phyloP scores from a whole-genome alignment of 768 basidiomycete genomes.

The Boletales sp. region DNA sequence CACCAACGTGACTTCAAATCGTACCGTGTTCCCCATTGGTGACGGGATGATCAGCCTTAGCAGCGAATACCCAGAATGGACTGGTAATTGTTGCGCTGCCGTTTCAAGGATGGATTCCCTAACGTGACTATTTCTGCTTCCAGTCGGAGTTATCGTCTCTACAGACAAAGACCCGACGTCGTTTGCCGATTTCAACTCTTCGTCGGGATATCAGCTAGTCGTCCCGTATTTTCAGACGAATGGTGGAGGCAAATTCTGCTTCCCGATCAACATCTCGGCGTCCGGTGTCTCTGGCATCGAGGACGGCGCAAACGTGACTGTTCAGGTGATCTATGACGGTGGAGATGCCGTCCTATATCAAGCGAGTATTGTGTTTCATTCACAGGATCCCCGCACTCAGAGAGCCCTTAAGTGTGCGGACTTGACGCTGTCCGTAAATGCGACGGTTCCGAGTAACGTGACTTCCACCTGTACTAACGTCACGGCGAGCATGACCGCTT shows the following conservation, averaged over 20 bases:
- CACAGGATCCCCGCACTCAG: background rate
- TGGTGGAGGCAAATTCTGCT: conserved; percentile 63
- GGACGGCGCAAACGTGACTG: conserved; percentile 69
- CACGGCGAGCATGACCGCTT: conserved; percentile 14
- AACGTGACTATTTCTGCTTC: conserved; percentile 35
- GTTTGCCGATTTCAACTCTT: conserved; percentile 52
- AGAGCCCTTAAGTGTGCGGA: conserved; percentile 63
- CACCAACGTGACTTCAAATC: conserved; percentile 48
- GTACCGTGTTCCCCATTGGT: conserved; percentile 66
- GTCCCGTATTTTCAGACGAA: conserved; percentile 47
- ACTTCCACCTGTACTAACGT: conserved; percentile 33
- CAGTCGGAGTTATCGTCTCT: conserved; percentile 36
- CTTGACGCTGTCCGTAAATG: conserved; percentile 58
- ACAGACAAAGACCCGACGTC: conserved; percentile 55
- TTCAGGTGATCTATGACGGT: conserved; percentile 37
- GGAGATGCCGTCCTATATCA: conserved; percentile 74
- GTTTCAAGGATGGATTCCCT: too few species aligned
- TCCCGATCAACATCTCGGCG: conserved; percentile 57
- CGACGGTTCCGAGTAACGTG: conserved; percentile 45
- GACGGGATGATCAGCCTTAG: conserved; percentile 48
- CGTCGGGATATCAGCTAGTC: conserved; percentile 31
- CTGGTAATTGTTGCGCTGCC: too few species aligned
- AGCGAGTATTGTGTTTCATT: conserved; percentile 30
- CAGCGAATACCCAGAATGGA: conserved; percentile 52
- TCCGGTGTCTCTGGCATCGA: conserved; percentile 42